phyloP scores from a whole-genome alignment of 305 asterid species.

The Andrographis paniculata region DNA sequence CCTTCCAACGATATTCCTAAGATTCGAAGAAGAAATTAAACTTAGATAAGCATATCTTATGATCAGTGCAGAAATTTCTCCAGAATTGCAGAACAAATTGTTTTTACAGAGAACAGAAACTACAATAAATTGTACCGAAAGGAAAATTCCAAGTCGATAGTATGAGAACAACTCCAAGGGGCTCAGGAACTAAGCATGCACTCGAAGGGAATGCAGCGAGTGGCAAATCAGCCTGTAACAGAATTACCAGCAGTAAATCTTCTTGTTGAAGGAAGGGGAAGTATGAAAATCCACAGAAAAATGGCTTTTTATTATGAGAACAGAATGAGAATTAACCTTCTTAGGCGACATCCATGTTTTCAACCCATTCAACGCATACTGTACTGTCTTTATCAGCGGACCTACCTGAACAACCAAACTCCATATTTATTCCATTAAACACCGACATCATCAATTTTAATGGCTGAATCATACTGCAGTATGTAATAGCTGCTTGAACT shows the following conservation, averaged over 20 bases:
- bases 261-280: not conserved
- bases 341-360: conserved; percentile 58
- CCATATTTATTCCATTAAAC: not conserved
- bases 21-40: not conserved
- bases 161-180: conserved; percentile 73
- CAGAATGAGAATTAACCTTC: conserved; percentile 30
- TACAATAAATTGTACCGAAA: conserved; percentile 21
- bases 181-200: conserved; percentile 70
- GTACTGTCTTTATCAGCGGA: conserved; percentile 42
- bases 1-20: conserved; percentile 71
- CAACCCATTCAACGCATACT: conserved; percentile 42
- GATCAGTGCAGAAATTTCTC: not conserved
- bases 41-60: not conserved
- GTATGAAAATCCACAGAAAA: too few species aligned
- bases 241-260: not conserved
- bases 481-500: conserved; percentile 14
- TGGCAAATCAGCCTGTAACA: conserved; percentile 53
- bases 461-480: not conserved
- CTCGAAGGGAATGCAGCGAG: conserved; percentile 61
- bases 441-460: not conserved
- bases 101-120: not conserved
- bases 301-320: not conserved
- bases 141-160: conserved; percentile 82
- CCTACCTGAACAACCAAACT: conserved; percentile 39
- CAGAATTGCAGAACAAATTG: too few species aligned